Percentiles rank a stretch among this genome's conserved stretches.
phyloP scores from a whole-genome alignment of 257 asterid genomes.

The Haberlea rhodopensis region DNA sequence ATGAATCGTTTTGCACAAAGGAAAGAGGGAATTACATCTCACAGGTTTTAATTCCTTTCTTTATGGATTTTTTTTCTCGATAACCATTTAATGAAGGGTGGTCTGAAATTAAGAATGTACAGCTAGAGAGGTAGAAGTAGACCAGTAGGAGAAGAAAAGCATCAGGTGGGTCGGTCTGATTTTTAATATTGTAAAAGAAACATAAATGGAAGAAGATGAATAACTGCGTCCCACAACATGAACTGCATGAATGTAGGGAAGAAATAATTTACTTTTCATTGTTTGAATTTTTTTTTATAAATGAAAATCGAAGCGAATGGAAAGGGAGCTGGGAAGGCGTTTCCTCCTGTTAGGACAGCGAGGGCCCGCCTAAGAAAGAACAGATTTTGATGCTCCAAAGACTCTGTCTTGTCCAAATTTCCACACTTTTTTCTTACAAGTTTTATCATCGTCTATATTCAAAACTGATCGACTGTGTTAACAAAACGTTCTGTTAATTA shows the following conservation, averaged over 20 bases:
- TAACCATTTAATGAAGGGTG: neutral
- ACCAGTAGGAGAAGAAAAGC: neutral
- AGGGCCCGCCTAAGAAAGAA: neutral
- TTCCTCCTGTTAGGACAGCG: neutral
- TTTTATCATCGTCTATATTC: neutral
- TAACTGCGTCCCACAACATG: neutral
- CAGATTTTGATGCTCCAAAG: neutral
- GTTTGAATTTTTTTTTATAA: too few relatives aligned
- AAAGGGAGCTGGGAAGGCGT: too few relatives aligned
- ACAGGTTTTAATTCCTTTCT: neutral
- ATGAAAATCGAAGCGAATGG: constrained; percentile 16
- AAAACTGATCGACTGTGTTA: too few relatives aligned
- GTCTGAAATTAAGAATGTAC: neutral
- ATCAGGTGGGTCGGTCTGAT: constrained; percentile 11
- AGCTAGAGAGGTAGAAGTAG: neutral
- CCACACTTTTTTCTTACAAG: neutral
- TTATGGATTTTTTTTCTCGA: neutral
- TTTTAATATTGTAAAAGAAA: neutral
- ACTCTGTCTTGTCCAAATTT: too few relatives aligned
- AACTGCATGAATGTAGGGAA: neutral
- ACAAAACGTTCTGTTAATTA: too few relatives aligned
- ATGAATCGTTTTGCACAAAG: neutral
- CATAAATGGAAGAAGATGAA: neutral
- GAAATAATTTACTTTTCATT: too few relatives aligned
- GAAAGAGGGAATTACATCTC: neutral